Evolutionary conservation across 208 protist genomes (phyloP), one percentile per base, ranked within the genome.

Genomic region (Leishmania lainsoni): DNA sequence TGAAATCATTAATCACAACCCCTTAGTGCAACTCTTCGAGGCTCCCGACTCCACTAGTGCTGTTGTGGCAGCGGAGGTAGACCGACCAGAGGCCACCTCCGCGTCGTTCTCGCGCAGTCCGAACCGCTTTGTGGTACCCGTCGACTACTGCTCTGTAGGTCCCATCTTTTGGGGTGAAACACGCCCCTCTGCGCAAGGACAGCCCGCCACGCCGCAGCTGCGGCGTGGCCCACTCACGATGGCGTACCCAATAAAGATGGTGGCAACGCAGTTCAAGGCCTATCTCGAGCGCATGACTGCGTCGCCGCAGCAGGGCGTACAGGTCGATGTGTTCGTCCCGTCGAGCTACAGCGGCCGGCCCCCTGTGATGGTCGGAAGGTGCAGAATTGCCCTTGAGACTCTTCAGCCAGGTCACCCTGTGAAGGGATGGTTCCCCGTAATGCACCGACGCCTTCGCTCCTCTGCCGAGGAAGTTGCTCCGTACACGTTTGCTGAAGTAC

Each of bases 131-230:
- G 77, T 90, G 10, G 88, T 96, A n/a, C 92, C 94, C 5, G 72
- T 95, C 9, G 91, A 97, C 83, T 87, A 96, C 78, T 97, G 94
- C 76, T 90, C 86, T 2, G 84, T 97, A 35, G 86, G 87, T 54
- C 90, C 92, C 4, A 88, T 95, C 52, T 97, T 97, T 83, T 95
- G 89, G 89, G 94, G 94, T 1, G 92, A 96, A 78, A 75, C 81
- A 61, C 83, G 89, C 17, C 89, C 92, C n/a, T 90, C 85, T 5
- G 85, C 85, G 14, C 81, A 90, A 17, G 93, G 91, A 26, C 80
- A 91, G 66, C 94, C 94, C 22, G 81, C 91, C 26, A 97, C 94
- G 8, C 90, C 92, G 0, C 81, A 86, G 32, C 79, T 92, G 78
- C 73, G 49, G 26, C 92, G 94, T 35, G 90, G 89, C 20, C 80